Base-by-base conservation (phyloP, 2,329 filamentous ascomycete species). In the Penicillium oxalicum region DNA sequence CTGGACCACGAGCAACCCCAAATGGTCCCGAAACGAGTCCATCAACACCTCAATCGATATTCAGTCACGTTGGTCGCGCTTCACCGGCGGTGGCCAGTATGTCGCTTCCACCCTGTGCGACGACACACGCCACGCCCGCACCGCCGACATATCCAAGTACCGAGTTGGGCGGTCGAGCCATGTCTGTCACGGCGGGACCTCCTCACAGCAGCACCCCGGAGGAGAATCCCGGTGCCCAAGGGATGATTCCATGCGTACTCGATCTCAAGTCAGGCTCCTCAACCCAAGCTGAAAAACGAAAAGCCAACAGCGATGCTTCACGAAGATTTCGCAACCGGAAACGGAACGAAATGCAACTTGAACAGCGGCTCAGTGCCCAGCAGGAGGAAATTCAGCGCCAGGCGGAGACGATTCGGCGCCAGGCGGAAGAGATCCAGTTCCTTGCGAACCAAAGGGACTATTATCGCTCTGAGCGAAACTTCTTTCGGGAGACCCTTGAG, bases 291-390 rank as follows among this genome's bases (percentile, higher is more conserved):
- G 68, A 70, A 50, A 72, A 71, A 51, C 64, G 70, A 7, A 68
- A 67, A 51, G 70, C 70, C 3, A 73, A 73, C 57, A 72, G 70
- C 44, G 64, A 68, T 45, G 70, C 70, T 2, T 72, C 70, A 2
- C 60, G 68, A 40, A 56, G 70, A 24, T 72, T 72, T 50, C 67
- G 70, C 33, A 67, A 71, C 37, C 64, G 69, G 27, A 72, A 72
- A 49, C 64, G 69, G 37, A 69, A 66, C 24, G 69, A 72, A 46
- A 55, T 65, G 51, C 68, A 69, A 49, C 63, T 71, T 48, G 64
- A 68, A 49, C 65, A 69, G 51, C 67, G 64, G 12, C 59, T 72
- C 25, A 58, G 55, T 7, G 58, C 63, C 9, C 64, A 70, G 43
- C 63, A 67, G 42, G 68, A 72, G 1, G 64, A 71, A 47, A 64